Conservation (phyloP, 306 rosid genomes). For the Cucumis cinereus region DNA sequence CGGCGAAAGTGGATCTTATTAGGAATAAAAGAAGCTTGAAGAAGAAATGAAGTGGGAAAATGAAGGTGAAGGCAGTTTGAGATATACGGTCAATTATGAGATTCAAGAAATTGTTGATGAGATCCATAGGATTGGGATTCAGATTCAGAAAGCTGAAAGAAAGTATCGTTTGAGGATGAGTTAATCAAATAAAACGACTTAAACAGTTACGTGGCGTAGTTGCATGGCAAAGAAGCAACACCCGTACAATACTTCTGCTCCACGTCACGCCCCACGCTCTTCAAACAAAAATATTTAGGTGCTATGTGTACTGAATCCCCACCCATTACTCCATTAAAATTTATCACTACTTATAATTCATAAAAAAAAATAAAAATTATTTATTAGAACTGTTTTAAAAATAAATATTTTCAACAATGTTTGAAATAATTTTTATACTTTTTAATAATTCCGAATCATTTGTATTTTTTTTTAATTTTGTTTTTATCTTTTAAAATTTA, state of each 20-base stretch:
- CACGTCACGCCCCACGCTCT: neutral
- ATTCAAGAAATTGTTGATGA: conserved; percentile 18
- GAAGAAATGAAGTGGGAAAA: conserved; percentile 19
- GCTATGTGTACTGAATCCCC: no score
- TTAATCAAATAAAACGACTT: neutral
- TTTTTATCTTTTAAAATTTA: no score
- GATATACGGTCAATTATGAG: conserved; percentile 16
- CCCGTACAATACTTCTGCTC: neutral
- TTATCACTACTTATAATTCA: no score
- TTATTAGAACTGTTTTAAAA: no score
- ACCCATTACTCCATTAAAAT: no score
- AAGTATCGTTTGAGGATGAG: neutral
- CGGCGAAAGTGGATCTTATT: conserved; percentile 5
- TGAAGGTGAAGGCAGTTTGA: conserved; percentile 3
- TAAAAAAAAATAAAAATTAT: no score
- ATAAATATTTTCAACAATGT: no score
- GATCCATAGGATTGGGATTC: conserved; percentile 17
- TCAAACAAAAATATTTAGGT: no score
- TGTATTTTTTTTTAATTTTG: no score
- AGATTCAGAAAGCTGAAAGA: neutral
- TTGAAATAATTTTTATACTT: no score
- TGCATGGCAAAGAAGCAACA: neutral
- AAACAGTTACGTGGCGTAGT: neutral
- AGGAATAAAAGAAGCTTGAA: conserved; percentile 16
- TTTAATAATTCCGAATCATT: no score